Conservation (phyloP, 1,284 basidiomycete species). For the Agroathelia rolfsii region DNA sequence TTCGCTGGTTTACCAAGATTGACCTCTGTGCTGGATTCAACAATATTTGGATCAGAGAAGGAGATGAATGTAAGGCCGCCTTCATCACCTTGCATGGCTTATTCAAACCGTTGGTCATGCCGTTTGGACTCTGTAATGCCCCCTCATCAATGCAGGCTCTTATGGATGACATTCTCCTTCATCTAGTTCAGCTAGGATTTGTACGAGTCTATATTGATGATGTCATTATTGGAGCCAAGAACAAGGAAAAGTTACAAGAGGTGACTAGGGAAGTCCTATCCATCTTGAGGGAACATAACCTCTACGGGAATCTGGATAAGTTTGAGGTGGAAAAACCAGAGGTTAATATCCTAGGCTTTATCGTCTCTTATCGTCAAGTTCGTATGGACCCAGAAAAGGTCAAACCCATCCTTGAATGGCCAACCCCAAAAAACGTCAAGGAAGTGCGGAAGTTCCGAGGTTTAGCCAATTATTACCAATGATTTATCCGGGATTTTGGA, state of each 20-base stretch:
- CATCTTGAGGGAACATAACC: constrained; percentile 17
- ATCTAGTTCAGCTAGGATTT: constrained; percentile 9
- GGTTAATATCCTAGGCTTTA: constrained; percentile 32
- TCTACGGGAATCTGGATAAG: constrained; percentile 25
- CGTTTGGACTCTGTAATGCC: constrained; percentile 24
- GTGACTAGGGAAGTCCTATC: constrained; percentile 21
- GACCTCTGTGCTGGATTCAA: no score
- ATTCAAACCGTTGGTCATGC: constrained; percentile 29
- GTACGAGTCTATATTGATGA: constrained; percentile 15
- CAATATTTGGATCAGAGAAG: no score
- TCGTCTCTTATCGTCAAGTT: constrained; percentile 17
- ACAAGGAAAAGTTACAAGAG: constrained; percentile 11
- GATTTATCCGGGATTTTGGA: constrained; percentile 29
- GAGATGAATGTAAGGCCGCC: no score
- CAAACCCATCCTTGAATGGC: constrained; percentile 21
- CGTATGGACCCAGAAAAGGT: constrained; percentile 24
- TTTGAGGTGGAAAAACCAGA: constrained; percentile 23
- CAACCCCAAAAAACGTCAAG: constrained; percentile 15
- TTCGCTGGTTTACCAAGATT: no score
- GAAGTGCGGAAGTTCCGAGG: constrained; percentile 24
- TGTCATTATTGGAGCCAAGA: constrained; percentile 13
- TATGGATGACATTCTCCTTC: constrained; percentile 13
- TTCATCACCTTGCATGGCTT: no score
- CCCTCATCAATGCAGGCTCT: constrained; percentile 16
- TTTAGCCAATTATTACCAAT: constrained; percentile 26